phyloP scores from a whole-genome alignment of 148 eudicot genomes.

The Gaultheria prostrata region DNA sequence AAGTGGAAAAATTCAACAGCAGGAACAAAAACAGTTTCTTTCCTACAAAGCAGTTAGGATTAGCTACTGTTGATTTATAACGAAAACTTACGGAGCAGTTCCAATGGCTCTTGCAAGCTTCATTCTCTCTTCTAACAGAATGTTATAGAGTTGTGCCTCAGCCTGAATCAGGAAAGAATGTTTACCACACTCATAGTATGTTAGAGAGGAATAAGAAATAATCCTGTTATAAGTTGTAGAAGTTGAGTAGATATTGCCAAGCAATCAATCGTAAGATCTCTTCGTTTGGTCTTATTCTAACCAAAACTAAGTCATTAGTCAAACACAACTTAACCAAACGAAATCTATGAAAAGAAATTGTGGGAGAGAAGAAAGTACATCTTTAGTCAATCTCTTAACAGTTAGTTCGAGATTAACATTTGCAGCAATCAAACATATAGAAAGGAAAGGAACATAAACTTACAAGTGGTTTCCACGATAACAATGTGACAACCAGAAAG shows the following conservation, averaged over 20 bases:
- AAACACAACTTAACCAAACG: neutral
- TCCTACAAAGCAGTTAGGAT: conserved; percentile 4
- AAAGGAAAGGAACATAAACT: neutral
- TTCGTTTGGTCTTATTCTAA: neutral
- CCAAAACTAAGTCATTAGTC: neutral
- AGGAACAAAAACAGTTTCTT: neutral
- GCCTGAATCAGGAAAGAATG: conserved; percentile 33
- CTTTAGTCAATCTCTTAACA: neutral
- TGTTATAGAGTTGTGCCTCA: conserved; percentile 57
- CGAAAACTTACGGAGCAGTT: conserved; percentile 80
- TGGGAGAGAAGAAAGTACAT: neutral
- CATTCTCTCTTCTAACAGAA: conserved; percentile 72
- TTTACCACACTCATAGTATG: neutral
- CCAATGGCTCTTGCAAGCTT: conserved; percentile 63
- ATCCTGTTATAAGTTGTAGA: neutral
- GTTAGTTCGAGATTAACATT: neutral
- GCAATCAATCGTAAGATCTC: neutral
- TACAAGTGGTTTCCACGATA: neutral
- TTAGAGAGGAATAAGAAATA: neutral
- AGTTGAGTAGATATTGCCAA: neutral
- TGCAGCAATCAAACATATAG: neutral
- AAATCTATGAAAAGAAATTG: neutral
- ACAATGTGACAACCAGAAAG: neutral
- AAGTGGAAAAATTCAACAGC: conserved; percentile 26
- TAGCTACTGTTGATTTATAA: conserved; percentile 3